Evolutionary conservation across 1,284 basidiomycete genomes (phyloP).

Genomic region (Ganoderma sp.): DNA sequence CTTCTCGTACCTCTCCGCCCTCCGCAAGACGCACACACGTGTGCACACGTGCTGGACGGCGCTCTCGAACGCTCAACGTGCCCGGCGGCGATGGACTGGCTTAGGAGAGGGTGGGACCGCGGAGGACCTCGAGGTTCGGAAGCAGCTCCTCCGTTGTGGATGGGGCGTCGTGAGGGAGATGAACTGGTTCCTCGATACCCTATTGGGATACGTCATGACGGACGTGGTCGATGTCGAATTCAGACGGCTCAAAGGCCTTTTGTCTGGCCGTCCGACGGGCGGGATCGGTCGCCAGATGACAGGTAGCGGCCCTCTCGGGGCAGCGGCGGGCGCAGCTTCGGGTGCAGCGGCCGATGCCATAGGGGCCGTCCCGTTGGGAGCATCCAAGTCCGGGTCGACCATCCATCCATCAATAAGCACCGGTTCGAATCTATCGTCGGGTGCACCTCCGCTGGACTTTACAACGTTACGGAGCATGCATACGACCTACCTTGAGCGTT

Average conservation of each 20-base stretch:
- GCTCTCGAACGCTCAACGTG: slow-evolving; percentile 82
- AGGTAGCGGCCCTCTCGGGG: slow-evolving; percentile 23
- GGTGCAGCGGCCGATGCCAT: slow-evolving; percentile 5
- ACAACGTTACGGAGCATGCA: slow-evolving; percentile 83
- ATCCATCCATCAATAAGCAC: slow-evolving; percentile 35
- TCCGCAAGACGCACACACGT: slow-evolving; percentile 82
- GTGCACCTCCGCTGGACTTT: slow-evolving; percentile 70
- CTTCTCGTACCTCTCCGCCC: slow-evolving; percentile 83
- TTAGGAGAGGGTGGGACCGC: slow-evolving; percentile 84
- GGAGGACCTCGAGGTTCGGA: slow-evolving; percentile 68
- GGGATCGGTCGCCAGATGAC: slow-evolving; percentile 33
- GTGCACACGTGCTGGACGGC: slow-evolving; percentile 84
- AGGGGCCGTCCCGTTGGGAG: slow-evolving; percentile 15
- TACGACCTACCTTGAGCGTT: slow-evolving; percentile 78
- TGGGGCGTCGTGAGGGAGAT: slow-evolving; percentile 89
- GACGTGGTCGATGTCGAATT: slow-evolving; percentile 91
- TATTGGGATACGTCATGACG: slow-evolving; percentile 85
- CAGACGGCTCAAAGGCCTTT: slow-evolving; percentile 63
- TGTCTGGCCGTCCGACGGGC: slow-evolving; percentile 41
- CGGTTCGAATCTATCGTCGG: slow-evolving; percentile 30
- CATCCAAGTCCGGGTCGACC: slow-evolving; percentile 26
- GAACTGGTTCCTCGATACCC: slow-evolving; percentile 88
- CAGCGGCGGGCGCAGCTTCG: neutral
- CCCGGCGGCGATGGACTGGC: slow-evolving; percentile 83
- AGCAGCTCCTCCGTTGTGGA: slow-evolving; percentile 71